Evolutionary conservation across 2,329 filamentous ascomycete genomes (phyloP).

Genomic region (Pezicula radicicola): DNA sequence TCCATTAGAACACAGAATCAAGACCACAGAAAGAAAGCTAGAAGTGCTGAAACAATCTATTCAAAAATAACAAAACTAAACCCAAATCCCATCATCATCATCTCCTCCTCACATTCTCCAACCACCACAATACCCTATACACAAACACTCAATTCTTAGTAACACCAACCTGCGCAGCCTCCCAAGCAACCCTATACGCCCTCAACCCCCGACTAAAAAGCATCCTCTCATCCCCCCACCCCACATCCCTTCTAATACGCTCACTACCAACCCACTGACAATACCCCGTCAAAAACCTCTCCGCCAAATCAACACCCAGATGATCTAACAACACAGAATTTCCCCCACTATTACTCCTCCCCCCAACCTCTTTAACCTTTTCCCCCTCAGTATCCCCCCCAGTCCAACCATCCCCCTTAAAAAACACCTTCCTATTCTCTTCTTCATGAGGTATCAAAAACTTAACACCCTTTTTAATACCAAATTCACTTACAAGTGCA

Average conservation of each 20-base stretch:
- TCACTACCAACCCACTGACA: background rate
- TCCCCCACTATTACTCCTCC: background rate
- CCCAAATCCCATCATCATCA: too few relatives aligned
- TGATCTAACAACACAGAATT: background rate
- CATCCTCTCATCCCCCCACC: background rate
- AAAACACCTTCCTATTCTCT: background rate
- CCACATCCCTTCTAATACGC: background rate
- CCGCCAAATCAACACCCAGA: background rate
- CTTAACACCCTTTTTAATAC: slow-evolving; percentile 27
- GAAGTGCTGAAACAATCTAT: too few relatives aligned
- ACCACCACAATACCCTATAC: too few relatives aligned
- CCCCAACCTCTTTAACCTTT: background rate
- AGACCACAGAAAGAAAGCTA: too few relatives aligned
- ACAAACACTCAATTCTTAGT: too few relatives aligned
- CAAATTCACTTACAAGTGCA: slow-evolving; percentile 39
- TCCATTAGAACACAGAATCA: too few relatives aligned
- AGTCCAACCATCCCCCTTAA: background rate
- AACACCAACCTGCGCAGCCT: background rate
- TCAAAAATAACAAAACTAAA: too few relatives aligned
- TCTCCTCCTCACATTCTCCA: too few relatives aligned
- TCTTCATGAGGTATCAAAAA: slow-evolving; percentile 10
- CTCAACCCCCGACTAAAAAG: background rate
- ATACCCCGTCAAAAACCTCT: background rate
- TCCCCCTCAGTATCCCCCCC: background rate
- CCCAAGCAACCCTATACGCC: background rate